Evolutionary conservation across 2,329 filamentous ascomycete species (phyloP).

Genomic region (Pestalotiopsis sp.): DNA sequence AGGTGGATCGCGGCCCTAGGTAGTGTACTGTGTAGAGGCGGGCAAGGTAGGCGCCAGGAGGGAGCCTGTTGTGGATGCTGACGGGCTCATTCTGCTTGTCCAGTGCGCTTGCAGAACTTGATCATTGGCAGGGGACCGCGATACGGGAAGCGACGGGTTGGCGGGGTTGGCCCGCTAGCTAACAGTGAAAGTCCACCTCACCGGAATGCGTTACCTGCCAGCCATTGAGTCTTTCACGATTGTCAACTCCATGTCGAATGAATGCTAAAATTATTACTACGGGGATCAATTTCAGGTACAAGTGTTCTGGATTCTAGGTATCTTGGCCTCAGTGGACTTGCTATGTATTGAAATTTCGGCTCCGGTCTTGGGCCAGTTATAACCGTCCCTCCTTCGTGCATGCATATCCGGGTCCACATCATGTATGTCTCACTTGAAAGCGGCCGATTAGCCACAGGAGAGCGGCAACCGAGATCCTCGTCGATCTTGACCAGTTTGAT

Average conservation of each 20-base stretch:
- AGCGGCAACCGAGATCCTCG: not conserved
- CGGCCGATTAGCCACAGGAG: not conserved
- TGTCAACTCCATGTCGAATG: not conserved
- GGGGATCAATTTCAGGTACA: not conserved
- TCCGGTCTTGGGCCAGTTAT: not conserved
- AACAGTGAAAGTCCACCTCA: not conserved
- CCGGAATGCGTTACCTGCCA: not conserved
- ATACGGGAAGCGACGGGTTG: conserved; percentile 1
- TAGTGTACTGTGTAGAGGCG: not conserved
- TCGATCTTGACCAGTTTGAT: not conserved
- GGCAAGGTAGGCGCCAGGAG: conserved; percentile 2
- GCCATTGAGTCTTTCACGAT: not conserved
- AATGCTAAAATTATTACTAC: not conserved
- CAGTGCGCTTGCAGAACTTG: not conserved
- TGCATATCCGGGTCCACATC: not conserved
- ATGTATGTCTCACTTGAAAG: conserved; percentile 13
- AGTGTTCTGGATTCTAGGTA: not conserved
- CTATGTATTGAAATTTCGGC: not conserved
- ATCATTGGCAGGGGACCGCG: conserved; percentile 1
- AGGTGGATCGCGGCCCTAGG: not conserved
- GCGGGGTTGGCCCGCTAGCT: not conserved
- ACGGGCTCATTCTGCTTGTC: not conserved
- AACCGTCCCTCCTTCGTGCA: not conserved
- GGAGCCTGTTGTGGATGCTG: conserved; percentile 2
- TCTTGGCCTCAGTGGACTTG: not conserved